Conservation (phyloP, 2,329 filamentous ascomycete species). For the Eurotiales sp. region DNA sequence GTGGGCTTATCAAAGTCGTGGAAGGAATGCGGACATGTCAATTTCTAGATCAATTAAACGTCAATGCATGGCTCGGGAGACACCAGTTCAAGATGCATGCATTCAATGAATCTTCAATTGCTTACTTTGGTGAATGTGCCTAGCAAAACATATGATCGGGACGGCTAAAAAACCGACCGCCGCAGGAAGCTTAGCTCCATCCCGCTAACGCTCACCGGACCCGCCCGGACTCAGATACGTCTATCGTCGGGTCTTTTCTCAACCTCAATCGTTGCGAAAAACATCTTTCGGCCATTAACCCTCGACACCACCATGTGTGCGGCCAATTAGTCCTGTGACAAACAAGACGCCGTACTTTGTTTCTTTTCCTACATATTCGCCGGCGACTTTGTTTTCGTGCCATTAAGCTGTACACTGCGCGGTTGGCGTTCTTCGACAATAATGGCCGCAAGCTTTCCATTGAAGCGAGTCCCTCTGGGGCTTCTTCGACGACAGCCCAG, state of each 20-base stretch:
- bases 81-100: too few relatives aligned
- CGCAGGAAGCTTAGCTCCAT: conserved; percentile 28
- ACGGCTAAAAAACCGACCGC: background rate
- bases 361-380: background rate
- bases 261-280: conserved; percentile 16
- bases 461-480: conserved; percentile 30
- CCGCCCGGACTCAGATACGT: conserved; percentile 9
- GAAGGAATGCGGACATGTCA: background rate
- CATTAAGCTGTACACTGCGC: background rate
- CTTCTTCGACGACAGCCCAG: conserved; percentile 34
- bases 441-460: conserved; percentile 34
- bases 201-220: conserved; percentile 31
- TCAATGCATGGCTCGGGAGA: too few relatives aligned
- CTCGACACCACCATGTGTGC: background rate
- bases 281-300: background rate
- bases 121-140: background rate
- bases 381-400: background rate
- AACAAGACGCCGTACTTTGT: background rate
- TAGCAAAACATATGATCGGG: background rate
- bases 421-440: conserved; percentile 4
- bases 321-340: background rate
- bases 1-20: too few relatives aligned
- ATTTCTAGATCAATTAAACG: background rate
- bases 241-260: conserved; percentile 16
- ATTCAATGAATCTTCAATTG: background rate